Base-by-base conservation (phyloP, 345 rosid species). In the Citrus unshiu region DNA sequence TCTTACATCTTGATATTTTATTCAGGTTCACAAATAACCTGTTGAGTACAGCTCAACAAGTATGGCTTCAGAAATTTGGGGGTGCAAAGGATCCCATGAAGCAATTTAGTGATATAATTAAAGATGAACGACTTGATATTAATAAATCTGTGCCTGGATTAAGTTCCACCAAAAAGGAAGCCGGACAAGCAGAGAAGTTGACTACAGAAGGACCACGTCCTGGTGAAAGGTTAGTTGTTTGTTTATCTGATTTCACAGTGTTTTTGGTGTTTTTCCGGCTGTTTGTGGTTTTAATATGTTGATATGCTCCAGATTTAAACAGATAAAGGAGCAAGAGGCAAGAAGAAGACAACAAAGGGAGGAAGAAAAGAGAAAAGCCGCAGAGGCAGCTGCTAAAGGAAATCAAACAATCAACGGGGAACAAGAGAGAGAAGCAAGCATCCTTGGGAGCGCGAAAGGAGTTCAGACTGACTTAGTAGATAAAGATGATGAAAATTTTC, bases 31-130 rank as follows among this genome's bases (percentile, higher is more conserved):
- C 99, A 73, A 95, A 93, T 83, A 95, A 95, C 86, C 83, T 95
- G 77, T 79, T 95, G 81, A 95, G 98, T 86, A 88, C 96, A 7
- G 91, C 85, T 51, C 99, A 95, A 73, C 98, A 93, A 86, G 90
- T 92, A 40, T 95, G 97, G 98, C 98, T 93, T 85, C 99, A 93
- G 80, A 93, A 92, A 84, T 80, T 90, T 76, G 97, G 97, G 43
- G 96, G 96, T 60, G 97, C 97, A 21, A 87, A 86, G 75, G 89
- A 81, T 82, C 92, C 88, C 1, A 70, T 82, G 76, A 85, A 67
- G 78, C 84, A 85, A 81, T 74, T 85, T 32, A 68, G 51, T 72
- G 87, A 86, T 85, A 82, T 79, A 59, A 67, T 81, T 56, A 88
- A 86, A 75, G 91, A 84, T 63, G 89, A 84, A 68, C 81, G 82